phyloP scores from a whole-genome alignment of 768 basidiomycete genomes.

The Hericium rajendrae region DNA sequence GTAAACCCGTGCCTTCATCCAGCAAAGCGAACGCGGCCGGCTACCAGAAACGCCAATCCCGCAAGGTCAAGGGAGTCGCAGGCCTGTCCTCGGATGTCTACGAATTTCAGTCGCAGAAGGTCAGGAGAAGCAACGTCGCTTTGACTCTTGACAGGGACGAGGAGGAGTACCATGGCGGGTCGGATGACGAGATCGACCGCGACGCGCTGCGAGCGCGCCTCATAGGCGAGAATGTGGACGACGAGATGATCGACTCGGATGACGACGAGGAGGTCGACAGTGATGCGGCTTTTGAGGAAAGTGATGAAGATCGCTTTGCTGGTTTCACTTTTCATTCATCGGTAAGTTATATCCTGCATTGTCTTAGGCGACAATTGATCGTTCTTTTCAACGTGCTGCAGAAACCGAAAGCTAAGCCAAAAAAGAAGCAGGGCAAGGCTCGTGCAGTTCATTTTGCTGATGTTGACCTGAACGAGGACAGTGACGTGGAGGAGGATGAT shows the following conservation, averaged over 20 bases:
- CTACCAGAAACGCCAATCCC: slow-evolving; percentile 40
- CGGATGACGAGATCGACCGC: slow-evolving; percentile 29
- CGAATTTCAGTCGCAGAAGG: slow-evolving; percentile 46
- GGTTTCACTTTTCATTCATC: slow-evolving; percentile 41
- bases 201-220: slow-evolving; percentile 18
- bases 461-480: slow-evolving; percentile 58
- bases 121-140: slow-evolving; percentile 40
- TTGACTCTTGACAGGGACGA: slow-evolving; percentile 54
- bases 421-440: slow-evolving; percentile 17
- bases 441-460: slow-evolving; percentile 36
- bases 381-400: slow-evolving; percentile 7
- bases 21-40: slow-evolving; percentile 34
- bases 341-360: slow-evolving; percentile 13
- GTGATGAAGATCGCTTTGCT: slow-evolving; percentile 69
- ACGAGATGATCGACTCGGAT: slow-evolving; percentile 30
- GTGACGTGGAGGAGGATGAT: slow-evolving; percentile 23
- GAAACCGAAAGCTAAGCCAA: slow-evolving; percentile 19
- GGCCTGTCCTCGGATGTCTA: slow-evolving; percentile 45
- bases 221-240: slow-evolving; percentile 32
- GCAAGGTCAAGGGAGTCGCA: slow-evolving; percentile 28
- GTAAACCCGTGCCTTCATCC: neutral
- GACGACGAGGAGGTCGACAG: slow-evolving; percentile 86
- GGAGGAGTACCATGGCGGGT: slow-evolving; percentile 18
- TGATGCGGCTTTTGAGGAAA: slow-evolving; percentile 77
- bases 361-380: neutral